A percentile compares a stretch with the other conserved stretches of the same genome.
These are phyloP conservation scores for Pestalotiopsis sp. DNA, from an alignment of 2,329 filamentous ascomycete species.

Conservation along the genomic window DNA sequence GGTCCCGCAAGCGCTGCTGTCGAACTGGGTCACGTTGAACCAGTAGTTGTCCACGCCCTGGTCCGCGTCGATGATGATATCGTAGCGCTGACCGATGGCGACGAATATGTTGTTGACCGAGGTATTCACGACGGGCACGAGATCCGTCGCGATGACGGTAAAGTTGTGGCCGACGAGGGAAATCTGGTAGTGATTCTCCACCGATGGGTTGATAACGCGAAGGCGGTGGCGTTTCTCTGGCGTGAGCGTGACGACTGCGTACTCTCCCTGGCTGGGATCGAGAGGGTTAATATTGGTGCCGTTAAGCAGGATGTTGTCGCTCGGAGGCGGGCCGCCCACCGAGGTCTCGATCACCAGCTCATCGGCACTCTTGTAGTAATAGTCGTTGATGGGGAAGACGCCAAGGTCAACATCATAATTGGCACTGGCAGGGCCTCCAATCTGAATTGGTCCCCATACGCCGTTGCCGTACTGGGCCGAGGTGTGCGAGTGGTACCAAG, in stretches of 20 bases:
- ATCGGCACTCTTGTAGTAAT: constrained; percentile 41
- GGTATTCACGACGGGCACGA: constrained; percentile 52
- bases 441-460: constrained; percentile 49
- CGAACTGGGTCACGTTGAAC: constrained; percentile 36
- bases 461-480: constrained; percentile 54
- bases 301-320: constrained; percentile 46
- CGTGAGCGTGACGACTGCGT: constrained; percentile 34
- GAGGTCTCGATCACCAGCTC: constrained; percentile 15
- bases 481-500: constrained; percentile 42
- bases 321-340: constrained; percentile 24
- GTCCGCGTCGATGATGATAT: constrained; percentile 47
- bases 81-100: constrained; percentile 46
- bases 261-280: constrained; percentile 28
- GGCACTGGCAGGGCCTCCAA: constrained; percentile 47
- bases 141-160: constrained; percentile 51
- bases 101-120: constrained; percentile 48
- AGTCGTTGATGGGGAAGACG: constrained; percentile 48
- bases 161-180: constrained; percentile 50
- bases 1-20: constrained; percentile 27
- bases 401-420: constrained; percentile 57
- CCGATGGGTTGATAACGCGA: constrained; percentile 52
- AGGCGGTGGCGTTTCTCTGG: constrained; percentile 49
- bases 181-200: constrained; percentile 47
- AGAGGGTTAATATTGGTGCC: constrained; percentile 38
- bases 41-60: constrained; percentile 37